Base-by-base conservation (phyloP, 768 basidiomycete genomes). In the Mycena rebaudengoi region DNA sequence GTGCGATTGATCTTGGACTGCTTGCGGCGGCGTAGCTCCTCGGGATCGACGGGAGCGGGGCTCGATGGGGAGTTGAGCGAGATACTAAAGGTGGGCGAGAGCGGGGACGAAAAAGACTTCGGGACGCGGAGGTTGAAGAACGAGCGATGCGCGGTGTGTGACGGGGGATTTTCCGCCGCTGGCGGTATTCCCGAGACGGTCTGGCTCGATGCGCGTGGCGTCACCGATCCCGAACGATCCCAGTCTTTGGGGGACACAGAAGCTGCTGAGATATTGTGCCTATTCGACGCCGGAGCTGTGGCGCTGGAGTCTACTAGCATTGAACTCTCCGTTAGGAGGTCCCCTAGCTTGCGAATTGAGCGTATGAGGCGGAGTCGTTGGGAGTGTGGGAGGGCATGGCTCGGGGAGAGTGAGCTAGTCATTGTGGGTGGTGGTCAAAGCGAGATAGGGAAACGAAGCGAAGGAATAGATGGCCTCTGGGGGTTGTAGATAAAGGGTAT, bases 291-390 rank as follows among this genome's bases (percentile, higher is more conserved):
- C n/a, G n/a, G n/a, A n/a, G 40, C 5, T 28, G 56, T 29, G 26
- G 57, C 5, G 29, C 39, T 2, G 28, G 43, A 1, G 45, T 18
- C 16, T 60, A 65, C 45, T 8, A 60, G 39, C 18, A 49, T 32
- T 6, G 64, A 48, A 16, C 52, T 37, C 45, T 67, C 66, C 23
- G 66, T 67, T 20, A 67, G 44, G 20, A 67, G 37, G 21, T 67
- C 66, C 3, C 66, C 66, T 7, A 67, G 57, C 37, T 63, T 67
- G 18, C 46, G 26, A 25, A 67, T 63, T 10, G 66, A 67, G 8
- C 66, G 66, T 8, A 63, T 60, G 46, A 67, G 53, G 14, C 61
- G 66, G 13, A 67, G 50, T 3, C 66, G 66, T n/a, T 67, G 66
- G 0, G 66, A 67, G 41, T 62, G 52, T 3, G 62, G 66, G 18